Evolutionary conservation across 2,329 filamentous ascomycete species (phyloP).

Genomic region (Cephalotrichum gorgonifer): DNA sequence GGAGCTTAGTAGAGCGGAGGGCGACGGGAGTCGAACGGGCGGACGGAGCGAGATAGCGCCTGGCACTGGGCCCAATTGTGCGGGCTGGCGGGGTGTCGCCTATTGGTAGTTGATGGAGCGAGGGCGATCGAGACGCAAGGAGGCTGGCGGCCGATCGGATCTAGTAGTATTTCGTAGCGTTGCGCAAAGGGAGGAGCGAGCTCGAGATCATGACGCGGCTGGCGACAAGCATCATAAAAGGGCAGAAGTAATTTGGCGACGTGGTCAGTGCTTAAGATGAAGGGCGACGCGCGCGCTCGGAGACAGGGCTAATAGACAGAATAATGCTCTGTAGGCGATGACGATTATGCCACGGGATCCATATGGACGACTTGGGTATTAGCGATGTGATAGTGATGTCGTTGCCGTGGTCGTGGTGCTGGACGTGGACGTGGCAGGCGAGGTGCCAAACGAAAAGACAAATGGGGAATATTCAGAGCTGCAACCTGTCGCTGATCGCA

Average conservation of each 20-base stretch:
- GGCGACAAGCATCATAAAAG: slow-evolving; percentile 1
- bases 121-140: background rate
- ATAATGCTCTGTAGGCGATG: background rate
- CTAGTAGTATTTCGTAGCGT: slow-evolving; percentile 1
- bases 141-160: background rate
- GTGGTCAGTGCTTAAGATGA: background rate
- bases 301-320: too few species aligned
- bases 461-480: background rate
- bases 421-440: background rate
- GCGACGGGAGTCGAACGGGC: background rate
- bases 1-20: background rate
- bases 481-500: slow-evolving; percentile 4
- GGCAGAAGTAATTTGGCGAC: background rate
- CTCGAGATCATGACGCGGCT: slow-evolving; percentile 5
- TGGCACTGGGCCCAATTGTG: background rate
- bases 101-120: background rate
- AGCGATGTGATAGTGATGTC: too few species aligned
- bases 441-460: background rate
- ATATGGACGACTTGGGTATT: too few species aligned
- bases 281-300: background rate
- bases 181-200: slow-evolving; percentile 3
- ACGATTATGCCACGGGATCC: too few species aligned
- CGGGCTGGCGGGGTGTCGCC: background rate
- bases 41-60: background rate
- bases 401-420: too few species aligned